A percentile compares a stretch with the other conserved stretches of the same genome.
phyloP scores from a whole-genome alignment of 345 rosid species.

The Melastoma malabathricum region DNA sequence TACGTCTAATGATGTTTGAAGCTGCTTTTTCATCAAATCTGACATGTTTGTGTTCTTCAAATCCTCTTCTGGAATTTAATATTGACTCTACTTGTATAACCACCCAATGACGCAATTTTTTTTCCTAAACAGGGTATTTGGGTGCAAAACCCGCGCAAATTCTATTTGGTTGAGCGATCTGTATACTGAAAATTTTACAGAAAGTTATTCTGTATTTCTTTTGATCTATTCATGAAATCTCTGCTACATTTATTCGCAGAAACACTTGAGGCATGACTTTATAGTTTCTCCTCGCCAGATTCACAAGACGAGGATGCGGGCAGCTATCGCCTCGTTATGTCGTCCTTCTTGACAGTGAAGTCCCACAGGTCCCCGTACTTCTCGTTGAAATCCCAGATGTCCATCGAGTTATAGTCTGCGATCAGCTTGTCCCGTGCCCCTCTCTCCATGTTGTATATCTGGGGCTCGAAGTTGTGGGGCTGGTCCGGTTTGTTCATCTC shows the following conservation, averaged over 20 bases:
- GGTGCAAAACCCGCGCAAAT: too few relatives aligned
- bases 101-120: slow-evolving; percentile 26
- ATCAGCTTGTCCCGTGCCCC: slow-evolving; percentile 87
- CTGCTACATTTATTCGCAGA: too few relatives aligned
- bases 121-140: too few relatives aligned
- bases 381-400: slow-evolving; percentile 86
- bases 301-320: not conserved
- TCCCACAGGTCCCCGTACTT: slow-evolving; percentile 93
- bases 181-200: too few relatives aligned
- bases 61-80: slow-evolving; percentile 17
- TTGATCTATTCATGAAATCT: too few relatives aligned
- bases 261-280: too few relatives aligned
- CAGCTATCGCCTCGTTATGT: slow-evolving; percentile 40
- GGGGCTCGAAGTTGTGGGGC: slow-evolving; percentile 91
- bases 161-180: too few relatives aligned
- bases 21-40: slow-evolving; percentile 36
- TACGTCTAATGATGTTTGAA: slow-evolving; percentile 39
- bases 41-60: slow-evolving; percentile 19
- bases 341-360: slow-evolving; percentile 54
- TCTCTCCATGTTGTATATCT: slow-evolving; percentile 73
- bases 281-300: too few relatives aligned
- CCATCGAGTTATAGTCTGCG: slow-evolving; percentile 72
- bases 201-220: too few relatives aligned
- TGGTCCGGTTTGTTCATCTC: slow-evolving; percentile 90
- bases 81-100: slow-evolving; percentile 15